Evolutionary conservation across 768 basidiomycete genomes (phyloP).

Genomic region (Coprinopsis marcescibilis): DNA sequence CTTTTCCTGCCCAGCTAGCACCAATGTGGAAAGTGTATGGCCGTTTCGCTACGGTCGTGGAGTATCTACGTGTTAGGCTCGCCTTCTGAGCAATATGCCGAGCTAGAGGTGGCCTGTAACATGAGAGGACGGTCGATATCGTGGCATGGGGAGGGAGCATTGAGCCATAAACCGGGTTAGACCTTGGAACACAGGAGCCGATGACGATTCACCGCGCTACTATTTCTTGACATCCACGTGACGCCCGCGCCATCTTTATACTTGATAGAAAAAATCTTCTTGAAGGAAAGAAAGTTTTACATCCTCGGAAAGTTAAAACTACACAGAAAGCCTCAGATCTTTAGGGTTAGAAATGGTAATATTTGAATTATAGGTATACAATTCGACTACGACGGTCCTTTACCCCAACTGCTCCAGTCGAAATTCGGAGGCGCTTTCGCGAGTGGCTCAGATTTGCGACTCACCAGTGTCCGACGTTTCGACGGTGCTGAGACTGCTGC

Average conservation of each 20-base stretch:
- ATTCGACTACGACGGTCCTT: background rate
- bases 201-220: no score
- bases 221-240: no score
- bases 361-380: no score
- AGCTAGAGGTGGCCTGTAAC: constrained; percentile 4
- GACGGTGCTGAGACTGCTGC: background rate
- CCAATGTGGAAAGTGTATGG: constrained; percentile 74
- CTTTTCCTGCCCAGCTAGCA: constrained; percentile 74
- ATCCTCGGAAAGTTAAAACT: no score
- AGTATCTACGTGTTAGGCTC: constrained; percentile 2
- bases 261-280: no score
- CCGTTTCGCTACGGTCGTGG: constrained; percentile 17
- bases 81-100: constrained; percentile 11
- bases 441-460: background rate
- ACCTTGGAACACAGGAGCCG: no score
- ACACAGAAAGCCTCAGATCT: no score
- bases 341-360: no score
- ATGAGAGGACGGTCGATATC: background rate
- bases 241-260: no score
- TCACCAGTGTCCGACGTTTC: background rate
- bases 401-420: constrained; percentile 11
- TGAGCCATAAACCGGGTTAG: no score
- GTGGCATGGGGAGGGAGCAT: constrained; percentile 9
- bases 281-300: no score
- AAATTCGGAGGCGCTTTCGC: background rate